A percentile compares a stretch with the other conserved stretches of the same genome.
phyloP scores from a whole-genome alignment of 23 red algal species.

The Gracilariopsis chorda region DNA sequence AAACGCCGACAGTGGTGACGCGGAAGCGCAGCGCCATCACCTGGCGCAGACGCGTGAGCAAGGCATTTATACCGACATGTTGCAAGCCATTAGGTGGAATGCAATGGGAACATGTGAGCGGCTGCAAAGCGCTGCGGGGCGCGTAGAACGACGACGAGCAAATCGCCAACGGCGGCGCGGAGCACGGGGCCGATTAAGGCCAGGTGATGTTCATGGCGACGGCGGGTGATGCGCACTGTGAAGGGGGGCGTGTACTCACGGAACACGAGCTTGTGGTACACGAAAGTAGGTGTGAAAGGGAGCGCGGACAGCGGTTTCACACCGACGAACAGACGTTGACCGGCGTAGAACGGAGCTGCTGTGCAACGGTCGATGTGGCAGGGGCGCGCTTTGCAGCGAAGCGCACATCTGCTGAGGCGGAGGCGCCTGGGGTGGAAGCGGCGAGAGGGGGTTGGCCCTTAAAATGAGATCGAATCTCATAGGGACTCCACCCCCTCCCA shows the following conservation, averaged over 20 bases:
- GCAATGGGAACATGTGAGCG: background rate
- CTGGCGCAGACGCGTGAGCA: background rate
- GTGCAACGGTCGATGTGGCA: background rate
- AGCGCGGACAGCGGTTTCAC: background rate
- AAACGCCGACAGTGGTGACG: constrained; percentile 1
- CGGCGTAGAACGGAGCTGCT: background rate
- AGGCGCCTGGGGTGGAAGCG: too few relatives aligned
- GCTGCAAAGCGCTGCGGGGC: background rate
- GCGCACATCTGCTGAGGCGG: too few relatives aligned
- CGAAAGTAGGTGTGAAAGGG: constrained; percentile 4
- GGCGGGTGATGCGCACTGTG: background rate
- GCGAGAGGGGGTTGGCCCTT: too few relatives aligned
- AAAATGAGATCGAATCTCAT: too few relatives aligned
- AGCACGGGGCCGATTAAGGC: constrained; percentile 29
- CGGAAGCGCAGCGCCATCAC: background rate
- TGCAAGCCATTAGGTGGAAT: background rate
- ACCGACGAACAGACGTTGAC: constrained; percentile 5
- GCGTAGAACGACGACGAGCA: constrained; percentile 26
- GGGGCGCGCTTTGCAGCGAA: too few relatives aligned
- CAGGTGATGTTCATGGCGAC: background rate
- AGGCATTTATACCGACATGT: background rate
- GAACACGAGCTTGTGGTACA: constrained; percentile 21
- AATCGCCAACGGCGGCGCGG: constrained; percentile 24
- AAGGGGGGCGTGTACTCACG: constrained; percentile 14
- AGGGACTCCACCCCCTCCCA: too few relatives aligned